A percentile compares a stretch with the other conserved stretches of the same genome.
phyloP scores from a whole-genome alignment of 352 stramenopile species.

The Phytophthora fragariae region DNA sequence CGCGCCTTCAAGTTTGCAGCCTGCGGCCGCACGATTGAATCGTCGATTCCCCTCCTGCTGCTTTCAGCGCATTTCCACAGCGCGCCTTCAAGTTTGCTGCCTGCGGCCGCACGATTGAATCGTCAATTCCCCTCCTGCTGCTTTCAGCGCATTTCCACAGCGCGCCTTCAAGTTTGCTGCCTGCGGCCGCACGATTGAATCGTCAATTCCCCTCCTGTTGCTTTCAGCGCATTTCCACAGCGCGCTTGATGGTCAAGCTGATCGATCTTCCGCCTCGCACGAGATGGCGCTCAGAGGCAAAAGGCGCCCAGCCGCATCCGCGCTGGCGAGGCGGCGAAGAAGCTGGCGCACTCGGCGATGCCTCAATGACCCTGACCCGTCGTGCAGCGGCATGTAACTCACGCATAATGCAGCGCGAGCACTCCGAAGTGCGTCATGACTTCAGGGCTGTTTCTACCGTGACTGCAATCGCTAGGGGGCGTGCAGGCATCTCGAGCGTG shows the following conservation, averaged over 20 bases:
- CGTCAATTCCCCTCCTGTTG: constrained; percentile 12
- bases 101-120: constrained; percentile 13
- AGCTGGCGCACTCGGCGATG: constrained; percentile 1
- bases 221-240: constrained; percentile 24
- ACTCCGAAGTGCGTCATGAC: constrained; percentile 9
- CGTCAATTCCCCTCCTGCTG: constrained; percentile 14
- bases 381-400: constrained; percentile 3
- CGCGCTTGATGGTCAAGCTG: not conserved
- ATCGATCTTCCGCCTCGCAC: constrained; percentile 22
- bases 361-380: constrained; percentile 14
- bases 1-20: constrained; percentile 7
- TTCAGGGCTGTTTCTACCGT: constrained; percentile 2
- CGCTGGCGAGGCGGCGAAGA: constrained; percentile 13
- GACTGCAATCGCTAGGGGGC: constrained; percentile 3
- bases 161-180: constrained; percentile 6
- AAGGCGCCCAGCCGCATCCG: not conserved
- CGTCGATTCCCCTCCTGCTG: constrained; percentile 15
- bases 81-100: constrained; percentile 7
- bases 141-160: constrained; percentile 27
- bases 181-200: constrained; percentile 12
- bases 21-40: constrained; percentile 13
- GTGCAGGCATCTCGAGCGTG: not conserved
- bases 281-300: not conserved
- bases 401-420: constrained; percentile 5
- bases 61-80: constrained; percentile 24